Base-by-base conservation (phyloP, 768 basidiomycete genomes). In the Coprinopsis marcescibilis region DNA sequence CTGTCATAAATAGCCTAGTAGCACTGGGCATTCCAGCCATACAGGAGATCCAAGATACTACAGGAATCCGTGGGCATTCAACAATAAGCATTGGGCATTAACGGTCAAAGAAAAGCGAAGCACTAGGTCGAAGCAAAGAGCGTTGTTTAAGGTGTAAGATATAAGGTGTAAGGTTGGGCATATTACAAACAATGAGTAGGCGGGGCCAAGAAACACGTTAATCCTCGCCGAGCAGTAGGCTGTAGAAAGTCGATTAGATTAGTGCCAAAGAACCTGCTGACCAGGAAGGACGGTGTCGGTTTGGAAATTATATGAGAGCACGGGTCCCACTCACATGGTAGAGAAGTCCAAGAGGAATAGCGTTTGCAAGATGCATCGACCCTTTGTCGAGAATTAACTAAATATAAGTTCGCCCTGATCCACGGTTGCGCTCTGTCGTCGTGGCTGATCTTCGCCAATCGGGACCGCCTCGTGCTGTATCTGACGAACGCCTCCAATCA, bases 401-500 rank as follows among this genome's bases (percentile, higher is more conserved):
- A n/a, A n/a, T n/a, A n/a, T n/a, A n/a, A n/a, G n/a, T n/a, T n/a
- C 24, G 24, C 19, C 42, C 14, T 26, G 21, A 43, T n/a, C 15
- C 32, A 24, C 29, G 44, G 30, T 2, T 2, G 2, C 17, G 10
- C 4, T 26, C 41, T 26, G 13, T 24, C 25, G 43, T n/a, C 29
- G 36, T 17, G 23, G 41, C 13, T 12, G 46, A 14, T 23, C 34
- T 29, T 55, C 46, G 54, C 59, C 52, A 55, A 21, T 59, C 53
- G 17, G 52, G 49, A 20, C 46, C 46, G 13, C 46, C 50, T 19
- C 45, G 48, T 36, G 44, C 52, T n/a, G 42, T 40, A 19, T 45
- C 47, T 29, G 46, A 50, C 32, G 45, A 38, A 35, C 51, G 54
- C 55, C 50, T 58, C 60, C 59, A 60, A 40, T 60, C 61, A 23